phyloP scores from a whole-genome alignment of 73 alveolate species.

The Diophrys appendiculata region DNA sequence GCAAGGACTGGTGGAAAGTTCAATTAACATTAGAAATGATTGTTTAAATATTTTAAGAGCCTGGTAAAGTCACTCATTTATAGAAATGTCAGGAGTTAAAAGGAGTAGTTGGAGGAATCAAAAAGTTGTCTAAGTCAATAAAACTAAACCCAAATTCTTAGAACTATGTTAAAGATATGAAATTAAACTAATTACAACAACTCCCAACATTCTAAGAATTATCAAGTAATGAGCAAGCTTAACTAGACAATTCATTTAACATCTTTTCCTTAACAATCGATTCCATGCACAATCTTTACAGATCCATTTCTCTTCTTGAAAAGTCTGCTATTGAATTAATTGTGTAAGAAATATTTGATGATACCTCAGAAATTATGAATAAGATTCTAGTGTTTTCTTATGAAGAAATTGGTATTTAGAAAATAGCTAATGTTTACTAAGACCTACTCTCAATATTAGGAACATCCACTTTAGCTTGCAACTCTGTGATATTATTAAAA shows the following conservation, averaged over 20 bases:
- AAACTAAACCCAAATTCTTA: no score
- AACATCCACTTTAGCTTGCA: not conserved
- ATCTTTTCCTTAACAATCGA: not conserved
- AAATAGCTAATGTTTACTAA: not conserved
- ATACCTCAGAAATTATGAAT: not conserved
- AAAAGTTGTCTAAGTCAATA: not conserved
- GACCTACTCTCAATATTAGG: not conserved
- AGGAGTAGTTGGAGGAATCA: not conserved
- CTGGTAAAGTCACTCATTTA: not conserved
- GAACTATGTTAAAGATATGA: not conserved
- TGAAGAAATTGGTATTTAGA: not conserved
- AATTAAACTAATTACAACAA: not conserved
- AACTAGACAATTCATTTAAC: not conserved
- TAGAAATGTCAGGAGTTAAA: no score
- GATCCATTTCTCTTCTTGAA: not conserved
- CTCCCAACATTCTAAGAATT: not conserved
- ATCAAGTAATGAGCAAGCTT: not conserved
- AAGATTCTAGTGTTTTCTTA: not conserved
- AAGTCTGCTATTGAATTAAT: not conserved
- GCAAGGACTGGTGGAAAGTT: not conserved
- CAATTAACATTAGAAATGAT: not conserved
- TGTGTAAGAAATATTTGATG: not conserved
- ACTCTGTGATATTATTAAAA: not conserved
- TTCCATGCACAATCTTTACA: not conserved
- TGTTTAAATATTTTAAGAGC: not conserved